Base-by-base conservation (phyloP, 106 monocot species). In the Platanthera guangdongensis region DNA sequence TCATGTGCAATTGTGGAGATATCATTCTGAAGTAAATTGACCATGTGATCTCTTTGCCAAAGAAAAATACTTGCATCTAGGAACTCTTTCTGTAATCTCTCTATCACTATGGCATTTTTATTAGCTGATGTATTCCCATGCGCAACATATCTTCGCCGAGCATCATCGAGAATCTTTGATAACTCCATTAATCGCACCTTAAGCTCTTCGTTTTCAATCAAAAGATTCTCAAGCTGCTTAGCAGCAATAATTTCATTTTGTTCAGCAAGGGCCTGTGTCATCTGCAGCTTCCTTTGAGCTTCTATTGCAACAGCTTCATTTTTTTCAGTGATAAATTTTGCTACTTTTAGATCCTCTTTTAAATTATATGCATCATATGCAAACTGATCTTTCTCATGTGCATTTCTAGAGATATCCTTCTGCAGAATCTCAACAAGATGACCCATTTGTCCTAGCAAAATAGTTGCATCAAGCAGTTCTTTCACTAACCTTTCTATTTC, bases 231-330 rank as follows among this genome's bases (percentile, higher is more conserved):
- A 89, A 91, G 87, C 5, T 50, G 81, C 84, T 91, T 94, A 7
- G 75, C 83, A 71, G 89, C 89, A 81, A 94, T 82, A 78, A 88
- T 89, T 82, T 97, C 88, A 74, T 94, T 84, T 85, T 93, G 91
- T 84, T 90, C 88, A 53, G 88, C 91, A 80, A 89, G 71, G 22
- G 39, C 39, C 39, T 39, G 39, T 39, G 39, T 1, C 39, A 39
- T 39, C 39, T 39, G 39, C 39, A 39, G 39, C 39, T 39, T 39
- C 39, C 39, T 39, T 16, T 45, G n/a, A 70, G 47, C 47, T 47
- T 72, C 65, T 65, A 19, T 45, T 5, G 52, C 65, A 75, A 82
- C 1, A 52, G 51, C 28, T 71, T 76, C 64, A 50, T 82, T 67
- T 64, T 78, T 80, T 57, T 52, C 75, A 68, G 62, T 4, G 39